Conservation (phyloP, 2,329 filamentous ascomycete genomes). For the Alternaria sp. region DNA sequence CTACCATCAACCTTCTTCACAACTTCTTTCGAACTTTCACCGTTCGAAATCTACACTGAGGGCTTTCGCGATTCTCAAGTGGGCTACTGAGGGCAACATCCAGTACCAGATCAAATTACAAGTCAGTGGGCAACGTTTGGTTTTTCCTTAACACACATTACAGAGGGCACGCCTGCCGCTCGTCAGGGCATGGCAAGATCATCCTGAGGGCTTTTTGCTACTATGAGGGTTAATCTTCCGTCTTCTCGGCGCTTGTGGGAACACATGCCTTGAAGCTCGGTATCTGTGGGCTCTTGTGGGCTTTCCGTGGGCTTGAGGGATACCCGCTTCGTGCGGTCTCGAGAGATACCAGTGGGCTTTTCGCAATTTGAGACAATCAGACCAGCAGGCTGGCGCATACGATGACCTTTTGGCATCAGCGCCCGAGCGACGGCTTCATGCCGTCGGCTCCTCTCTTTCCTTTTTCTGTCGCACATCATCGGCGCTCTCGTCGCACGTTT, state of each 20-base stretch:
- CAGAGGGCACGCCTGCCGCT: constrained; percentile 45
- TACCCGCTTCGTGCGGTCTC: constrained; percentile 46
- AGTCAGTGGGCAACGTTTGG: constrained; percentile 51
- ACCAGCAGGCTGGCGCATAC: constrained; percentile 41
- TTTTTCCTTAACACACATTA: constrained; percentile 49
- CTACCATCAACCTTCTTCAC: constrained; percentile 26
- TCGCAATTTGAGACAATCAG: constrained; percentile 50
- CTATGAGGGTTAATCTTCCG: constrained; percentile 51
- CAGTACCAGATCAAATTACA: constrained; percentile 43
- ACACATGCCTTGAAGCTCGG: constrained; percentile 56
- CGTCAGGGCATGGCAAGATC: constrained; percentile 44
- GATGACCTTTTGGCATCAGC: constrained; percentile 21
- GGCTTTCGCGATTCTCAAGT: constrained; percentile 42
- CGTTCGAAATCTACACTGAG: constrained; percentile 34
- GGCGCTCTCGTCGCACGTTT: background rate
- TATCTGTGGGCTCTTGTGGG: constrained; percentile 56
- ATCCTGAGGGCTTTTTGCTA: constrained; percentile 49
- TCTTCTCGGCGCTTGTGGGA: constrained; percentile 60
- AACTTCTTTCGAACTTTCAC: constrained; percentile 26
- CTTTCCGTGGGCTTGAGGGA: constrained; percentile 54
- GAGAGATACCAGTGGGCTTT: constrained; percentile 53
- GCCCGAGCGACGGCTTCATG: constrained; percentile 33
- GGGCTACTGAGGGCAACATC: constrained; percentile 43
- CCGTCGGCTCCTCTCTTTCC: constrained; percentile 29
- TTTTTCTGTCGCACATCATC: constrained; percentile 6